phyloP scores from a whole-genome alignment of 2,329 filamentous ascomycete species.

The Ophidiomyces ophidiicola region DNA sequence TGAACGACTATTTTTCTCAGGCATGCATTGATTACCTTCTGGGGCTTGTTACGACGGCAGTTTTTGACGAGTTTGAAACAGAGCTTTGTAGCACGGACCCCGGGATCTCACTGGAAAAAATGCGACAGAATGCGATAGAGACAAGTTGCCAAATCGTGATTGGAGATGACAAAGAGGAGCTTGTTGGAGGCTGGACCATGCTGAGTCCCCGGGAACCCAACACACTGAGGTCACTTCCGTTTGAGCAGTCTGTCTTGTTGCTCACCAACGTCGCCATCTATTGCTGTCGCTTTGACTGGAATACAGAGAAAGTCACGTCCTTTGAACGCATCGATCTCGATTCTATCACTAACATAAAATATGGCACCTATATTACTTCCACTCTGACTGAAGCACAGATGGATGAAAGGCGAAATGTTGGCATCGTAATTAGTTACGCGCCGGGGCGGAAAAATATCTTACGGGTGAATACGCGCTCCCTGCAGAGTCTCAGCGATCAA shows the following conservation, averaged over 20 bases:
- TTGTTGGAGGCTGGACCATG: constrained; percentile 81
- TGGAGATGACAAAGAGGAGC: constrained; percentile 67
- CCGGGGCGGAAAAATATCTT: constrained; percentile 59
- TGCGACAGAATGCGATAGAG: constrained; percentile 82
- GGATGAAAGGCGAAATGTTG: constrained; percentile 69
- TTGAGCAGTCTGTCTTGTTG: constrained; percentile 80
- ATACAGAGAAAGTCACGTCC: constrained; percentile 80
- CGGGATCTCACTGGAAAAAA: constrained; percentile 69
- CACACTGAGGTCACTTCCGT: constrained; percentile 55
- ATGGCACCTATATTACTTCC: constrained; percentile 82
- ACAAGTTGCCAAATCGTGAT: constrained; percentile 78
- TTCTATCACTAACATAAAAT: constrained; percentile 59
- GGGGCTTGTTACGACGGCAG: constrained; percentile 68
- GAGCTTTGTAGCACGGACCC: constrained; percentile 91
- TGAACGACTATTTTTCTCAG: constrained; percentile 95
- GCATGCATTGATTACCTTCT: constrained; percentile 88
- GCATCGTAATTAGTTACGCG: constrained; percentile 67
- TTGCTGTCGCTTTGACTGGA: constrained; percentile 86
- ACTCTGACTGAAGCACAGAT: constrained; percentile 66
- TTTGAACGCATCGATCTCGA: constrained; percentile 76
- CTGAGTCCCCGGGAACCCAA: constrained; percentile 62
- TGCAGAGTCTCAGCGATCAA: constrained; percentile 48
- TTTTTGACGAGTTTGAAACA: constrained; percentile 89
- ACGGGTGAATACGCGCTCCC: constrained; percentile 72
- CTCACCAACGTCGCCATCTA: constrained; percentile 78